A percentile compares a stretch with the other conserved stretches of the same genome.
phyloP scores from a whole-genome alignment of 371 early-diverging fungal species.

The Capillidium rhysosporum region DNA sequence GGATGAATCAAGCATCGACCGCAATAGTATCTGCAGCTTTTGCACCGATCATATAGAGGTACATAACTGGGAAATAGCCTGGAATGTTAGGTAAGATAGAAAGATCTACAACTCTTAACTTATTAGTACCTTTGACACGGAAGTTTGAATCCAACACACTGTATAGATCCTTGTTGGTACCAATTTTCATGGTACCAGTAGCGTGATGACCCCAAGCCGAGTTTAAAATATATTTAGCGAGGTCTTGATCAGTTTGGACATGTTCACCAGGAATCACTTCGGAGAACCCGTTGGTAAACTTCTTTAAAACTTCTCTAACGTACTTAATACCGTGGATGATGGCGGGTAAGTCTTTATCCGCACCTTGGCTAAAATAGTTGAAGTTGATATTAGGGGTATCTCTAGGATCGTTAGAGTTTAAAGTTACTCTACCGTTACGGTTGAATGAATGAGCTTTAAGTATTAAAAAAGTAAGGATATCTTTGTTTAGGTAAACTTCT shows the following conservation, averaged over 20 bases:
- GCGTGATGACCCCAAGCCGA: conserved; percentile 10
- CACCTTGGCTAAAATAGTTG: background rate
- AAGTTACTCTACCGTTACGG: background rate
- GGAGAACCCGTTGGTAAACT: background rate
- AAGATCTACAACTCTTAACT: conserved; percentile 19
- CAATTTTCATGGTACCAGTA: conserved; percentile 14
- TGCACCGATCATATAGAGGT: background rate
- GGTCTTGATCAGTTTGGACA: background rate
- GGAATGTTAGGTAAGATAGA: conserved; percentile 16
- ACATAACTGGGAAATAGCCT: conserved; percentile 3
- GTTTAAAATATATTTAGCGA: background rate
- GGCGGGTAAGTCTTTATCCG: background rate
- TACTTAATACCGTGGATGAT: background rate
- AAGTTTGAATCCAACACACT: conserved; percentile 13
- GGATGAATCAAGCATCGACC: background rate
- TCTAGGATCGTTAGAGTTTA: background rate
- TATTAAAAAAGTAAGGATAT: background rate
- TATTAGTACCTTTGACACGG: conserved; percentile 14
- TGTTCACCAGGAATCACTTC: background rate
- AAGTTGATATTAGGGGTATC: conserved; percentile 6
- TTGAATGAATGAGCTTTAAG: conserved; percentile 1
- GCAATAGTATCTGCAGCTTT: conserved; percentile 6
- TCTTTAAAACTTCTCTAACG: background rate
- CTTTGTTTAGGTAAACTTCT: background rate
- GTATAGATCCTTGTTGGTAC: conserved; percentile 11